Evolutionary conservation across 2,329 filamentous ascomycete genomes (phyloP).

Genomic region (Botrytis deweyae): DNA sequence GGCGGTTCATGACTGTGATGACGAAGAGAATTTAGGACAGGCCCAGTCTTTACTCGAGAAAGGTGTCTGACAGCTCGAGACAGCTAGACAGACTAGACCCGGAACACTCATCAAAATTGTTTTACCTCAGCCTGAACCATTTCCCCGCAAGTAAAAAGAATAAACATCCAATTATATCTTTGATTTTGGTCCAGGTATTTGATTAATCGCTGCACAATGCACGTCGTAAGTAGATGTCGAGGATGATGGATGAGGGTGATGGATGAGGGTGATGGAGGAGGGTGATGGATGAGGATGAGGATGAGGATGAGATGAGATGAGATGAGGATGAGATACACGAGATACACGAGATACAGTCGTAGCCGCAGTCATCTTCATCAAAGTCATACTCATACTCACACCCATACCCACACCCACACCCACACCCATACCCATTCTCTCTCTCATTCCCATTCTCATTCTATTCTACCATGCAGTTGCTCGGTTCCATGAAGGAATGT

Average conservation of each 20-base stretch:
- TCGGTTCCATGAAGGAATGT: not conserved
- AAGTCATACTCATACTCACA: not conserved
- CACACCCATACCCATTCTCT: not conserved
- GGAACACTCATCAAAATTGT: not conserved
- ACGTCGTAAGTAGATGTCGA: not conserved
- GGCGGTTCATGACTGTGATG: not conserved
- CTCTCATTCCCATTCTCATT: not conserved
- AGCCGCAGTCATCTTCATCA: not conserved
- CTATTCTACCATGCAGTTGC: not conserved
- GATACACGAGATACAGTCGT: not conserved
- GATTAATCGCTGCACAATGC: not conserved
- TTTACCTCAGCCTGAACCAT: not conserved
- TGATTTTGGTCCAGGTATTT: not conserved
- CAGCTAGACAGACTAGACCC: not conserved
- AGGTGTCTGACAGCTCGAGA: not conserved
- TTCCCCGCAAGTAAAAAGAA: slow-evolving; percentile 8
- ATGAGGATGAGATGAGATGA: too few relatives aligned
- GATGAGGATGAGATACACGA: not conserved
- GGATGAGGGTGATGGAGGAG: not conserved
- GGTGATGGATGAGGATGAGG: too few relatives aligned
- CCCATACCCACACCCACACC: not conserved
- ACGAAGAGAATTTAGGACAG: not conserved
- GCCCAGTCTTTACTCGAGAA: not conserved
- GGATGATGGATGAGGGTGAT: not conserved
- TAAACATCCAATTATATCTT: not conserved